These are phyloP conservation scores for Candida sp. DNA, from an alignment of 1,139 yeast species.

Conservation along the genomic window DNA sequence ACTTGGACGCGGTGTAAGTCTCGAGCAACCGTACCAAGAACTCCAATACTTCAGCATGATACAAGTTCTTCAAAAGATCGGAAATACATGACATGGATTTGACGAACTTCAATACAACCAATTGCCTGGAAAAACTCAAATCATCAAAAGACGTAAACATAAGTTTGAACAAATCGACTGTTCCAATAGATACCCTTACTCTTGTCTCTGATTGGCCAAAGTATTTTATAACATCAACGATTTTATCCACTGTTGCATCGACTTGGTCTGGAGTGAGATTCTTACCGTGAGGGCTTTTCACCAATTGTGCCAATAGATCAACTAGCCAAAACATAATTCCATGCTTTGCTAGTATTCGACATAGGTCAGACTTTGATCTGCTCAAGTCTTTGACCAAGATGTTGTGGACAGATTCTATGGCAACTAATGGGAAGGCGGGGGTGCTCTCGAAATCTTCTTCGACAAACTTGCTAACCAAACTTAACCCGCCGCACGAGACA, in stretches of 20 bases:
- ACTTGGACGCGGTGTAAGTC: conserved; percentile 28
- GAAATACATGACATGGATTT: conserved; percentile 46
- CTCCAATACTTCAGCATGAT: conserved; percentile 46
- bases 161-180: conserved; percentile 49
- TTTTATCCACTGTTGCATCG: conserved; percentile 35
- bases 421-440: conserved; percentile 50
- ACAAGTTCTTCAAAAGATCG: conserved; percentile 36
- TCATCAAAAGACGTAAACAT: conserved; percentile 42
- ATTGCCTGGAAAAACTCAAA: conserved; percentile 34
- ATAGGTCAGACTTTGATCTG: conserved; percentile 54
- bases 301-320: conserved; percentile 40
- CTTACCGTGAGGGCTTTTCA: conserved; percentile 10
- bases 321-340: conserved; percentile 56
- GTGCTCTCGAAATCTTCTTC: conserved; percentile 56
- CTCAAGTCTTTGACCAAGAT: conserved; percentile 48
- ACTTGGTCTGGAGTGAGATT: conserved; percentile 23
- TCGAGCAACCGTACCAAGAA: conserved; percentile 37
- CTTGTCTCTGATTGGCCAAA: conserved; percentile 50
- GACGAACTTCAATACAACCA: conserved; percentile 45
- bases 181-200: conserved; percentile 44
- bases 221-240: conserved; percentile 41
- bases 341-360: conserved; percentile 55
- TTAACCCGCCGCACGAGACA: conserved; percentile 61
- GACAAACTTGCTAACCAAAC: conserved; percentile 52
- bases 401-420: conserved; percentile 50